A percentile compares a stretch with the other conserved stretches of the same genome.
phyloP scores from a whole-genome alignment of 1,139 yeast genomes.

The Candida gigantensis region DNA sequence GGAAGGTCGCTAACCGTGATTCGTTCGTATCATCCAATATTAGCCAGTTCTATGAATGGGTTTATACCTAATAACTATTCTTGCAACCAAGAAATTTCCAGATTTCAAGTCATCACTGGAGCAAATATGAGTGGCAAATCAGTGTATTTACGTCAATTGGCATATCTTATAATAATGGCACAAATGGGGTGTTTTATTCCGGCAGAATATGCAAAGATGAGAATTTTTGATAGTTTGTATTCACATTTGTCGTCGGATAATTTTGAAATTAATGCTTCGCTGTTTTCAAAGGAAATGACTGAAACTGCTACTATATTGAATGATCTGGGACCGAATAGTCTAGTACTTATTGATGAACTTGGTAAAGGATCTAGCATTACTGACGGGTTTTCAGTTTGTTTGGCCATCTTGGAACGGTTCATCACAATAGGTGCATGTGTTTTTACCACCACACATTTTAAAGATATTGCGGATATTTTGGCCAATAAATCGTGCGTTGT shows the following conservation, averaged over 20 bases:
- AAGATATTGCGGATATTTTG: slow-evolving; percentile 32
- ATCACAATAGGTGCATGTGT: slow-evolving; percentile 24
- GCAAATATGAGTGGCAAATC: slow-evolving; percentile 59
- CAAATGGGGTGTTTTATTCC: slow-evolving; percentile 56
- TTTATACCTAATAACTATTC: slow-evolving; percentile 42
- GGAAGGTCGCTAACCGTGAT: slow-evolving; percentile 28
- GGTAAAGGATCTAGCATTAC: slow-evolving; percentile 49
- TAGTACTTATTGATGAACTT: slow-evolving; percentile 51
- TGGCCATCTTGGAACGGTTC: slow-evolving; percentile 37
- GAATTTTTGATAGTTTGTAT: slow-evolving; percentile 40
- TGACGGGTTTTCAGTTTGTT: slow-evolving; percentile 42
- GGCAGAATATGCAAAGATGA: slow-evolving; percentile 42
- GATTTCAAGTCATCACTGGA: slow-evolving; percentile 46
- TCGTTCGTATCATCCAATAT: slow-evolving; percentile 41
- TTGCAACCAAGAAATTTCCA: slow-evolving; percentile 31
- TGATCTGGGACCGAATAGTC: slow-evolving; percentile 29
- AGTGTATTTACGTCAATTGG: slow-evolving; percentile 48
- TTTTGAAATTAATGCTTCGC: slow-evolving; percentile 40
- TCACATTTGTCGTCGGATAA: slow-evolving; percentile 49
- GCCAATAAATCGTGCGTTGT: slow-evolving; percentile 27
- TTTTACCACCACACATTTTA: slow-evolving; percentile 42
- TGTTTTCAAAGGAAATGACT: slow-evolving; percentile 52
- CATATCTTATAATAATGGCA: slow-evolving; percentile 45
- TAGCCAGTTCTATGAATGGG: slow-evolving; percentile 25
- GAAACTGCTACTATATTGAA: slow-evolving; percentile 45